Evolutionary conservation across 768 basidiomycete genomes (phyloP).

Genomic region (Arthromyces matolae): DNA sequence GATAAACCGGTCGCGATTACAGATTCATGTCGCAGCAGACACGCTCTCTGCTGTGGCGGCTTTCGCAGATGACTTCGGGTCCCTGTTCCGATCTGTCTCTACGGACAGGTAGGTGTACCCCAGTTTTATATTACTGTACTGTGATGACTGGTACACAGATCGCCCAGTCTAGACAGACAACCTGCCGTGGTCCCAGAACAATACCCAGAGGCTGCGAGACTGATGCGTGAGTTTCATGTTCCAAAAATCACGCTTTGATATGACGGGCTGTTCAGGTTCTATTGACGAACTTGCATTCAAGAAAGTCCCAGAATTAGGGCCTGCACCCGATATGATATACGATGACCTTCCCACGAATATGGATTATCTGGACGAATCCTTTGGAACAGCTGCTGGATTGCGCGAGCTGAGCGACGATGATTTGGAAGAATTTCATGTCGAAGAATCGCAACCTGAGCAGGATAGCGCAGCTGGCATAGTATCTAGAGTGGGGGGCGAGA

Average conservation of each 20-base stretch:
- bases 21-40: slow-evolving; percentile 75
- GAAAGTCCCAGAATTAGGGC: slow-evolving; percentile 68
- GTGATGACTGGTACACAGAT: slow-evolving; percentile 15
- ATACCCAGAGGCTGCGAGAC: slow-evolving; percentile 10
- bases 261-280: no score
- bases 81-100: slow-evolving; percentile 35
- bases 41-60: slow-evolving; percentile 56
- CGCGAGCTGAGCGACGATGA: slow-evolving; percentile 72
- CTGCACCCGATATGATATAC: slow-evolving; percentile 80
- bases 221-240: slow-evolving; percentile 34
- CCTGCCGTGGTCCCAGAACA: slow-evolving; percentile 32
- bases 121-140: background rate
- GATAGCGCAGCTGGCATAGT: slow-evolving; percentile 36
- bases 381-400: slow-evolving; percentile 73
- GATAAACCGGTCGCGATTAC: slow-evolving; percentile 50
- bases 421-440: slow-evolving; percentile 58
- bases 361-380: slow-evolving; percentile 84
- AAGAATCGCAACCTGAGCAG: slow-evolving; percentile 25
- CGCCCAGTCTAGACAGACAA: slow-evolving; percentile 21
- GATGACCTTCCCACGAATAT: slow-evolving; percentile 89
- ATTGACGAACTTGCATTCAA: slow-evolving; percentile 84
- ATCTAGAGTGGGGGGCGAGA: slow-evolving; percentile 77
- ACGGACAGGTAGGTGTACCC: slow-evolving; percentile 22
- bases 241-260: no score
- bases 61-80: slow-evolving; percentile 50